These are phyloP conservation scores for Erysimum pusillum DNA, from an alignment of 441 rosid species.

Conservation along the genomic window DNA sequence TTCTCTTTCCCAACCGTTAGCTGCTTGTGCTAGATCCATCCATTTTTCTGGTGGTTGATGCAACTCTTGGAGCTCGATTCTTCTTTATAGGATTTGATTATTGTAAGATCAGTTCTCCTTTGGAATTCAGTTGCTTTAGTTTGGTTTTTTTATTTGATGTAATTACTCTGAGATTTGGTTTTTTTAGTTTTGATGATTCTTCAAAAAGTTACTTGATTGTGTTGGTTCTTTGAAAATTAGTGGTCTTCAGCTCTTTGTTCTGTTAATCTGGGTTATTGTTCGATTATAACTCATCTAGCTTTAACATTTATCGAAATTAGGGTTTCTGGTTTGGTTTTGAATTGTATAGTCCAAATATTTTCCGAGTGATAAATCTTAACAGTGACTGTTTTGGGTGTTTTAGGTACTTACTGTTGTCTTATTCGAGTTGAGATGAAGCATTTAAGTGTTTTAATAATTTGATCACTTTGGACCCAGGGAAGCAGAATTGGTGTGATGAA, in stretches of 20 bases:
- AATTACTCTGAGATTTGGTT: conserved; percentile 30
- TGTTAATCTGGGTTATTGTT: conserved; percentile 12
- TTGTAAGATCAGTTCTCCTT: conserved; percentile 33
- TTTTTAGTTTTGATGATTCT: conserved; percentile 25
- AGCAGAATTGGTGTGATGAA: conserved; percentile 52
- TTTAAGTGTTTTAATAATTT: not conserved
- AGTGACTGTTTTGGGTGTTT: not conserved
- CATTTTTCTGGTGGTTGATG: conserved; percentile 22
- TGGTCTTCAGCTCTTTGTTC: not conserved
- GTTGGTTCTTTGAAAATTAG: conserved; percentile 1
- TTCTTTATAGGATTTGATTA: conserved; percentile 25
- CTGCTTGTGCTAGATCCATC: conserved; percentile 37
- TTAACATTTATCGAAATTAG: conserved; percentile 28
- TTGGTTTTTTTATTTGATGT: conserved; percentile 22
- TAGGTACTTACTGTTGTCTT: not conserved
- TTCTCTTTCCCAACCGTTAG: conserved; percentile 34
- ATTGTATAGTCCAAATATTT: not conserved
- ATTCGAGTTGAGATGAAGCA: not conserved
- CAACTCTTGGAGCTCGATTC: conserved; percentile 29
- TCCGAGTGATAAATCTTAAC: not conserved
- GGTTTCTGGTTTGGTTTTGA: conserved; percentile 30
- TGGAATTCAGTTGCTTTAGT: conserved; percentile 29
- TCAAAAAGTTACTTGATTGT: conserved; percentile 6
- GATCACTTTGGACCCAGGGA: conserved; percentile 21
- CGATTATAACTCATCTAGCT: conserved; percentile 3